phyloP scores from a whole-genome alignment of 2,329 filamentous ascomycete genomes.

The Helotiales sp. region DNA sequence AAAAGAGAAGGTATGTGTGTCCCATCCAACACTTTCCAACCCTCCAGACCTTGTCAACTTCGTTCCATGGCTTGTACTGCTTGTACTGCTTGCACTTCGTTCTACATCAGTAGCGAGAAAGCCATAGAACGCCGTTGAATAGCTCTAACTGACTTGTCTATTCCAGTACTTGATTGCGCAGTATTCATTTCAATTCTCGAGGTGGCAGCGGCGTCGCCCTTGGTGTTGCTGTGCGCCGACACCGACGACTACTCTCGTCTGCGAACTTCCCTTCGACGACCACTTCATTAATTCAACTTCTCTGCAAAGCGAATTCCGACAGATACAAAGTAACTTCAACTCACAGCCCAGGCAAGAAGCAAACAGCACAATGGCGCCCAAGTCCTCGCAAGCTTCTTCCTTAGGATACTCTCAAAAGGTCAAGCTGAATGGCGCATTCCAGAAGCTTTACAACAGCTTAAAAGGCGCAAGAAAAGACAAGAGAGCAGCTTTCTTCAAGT shows the following conservation, averaged over 20 bases:
- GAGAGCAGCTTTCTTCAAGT: not conserved
- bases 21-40: no score
- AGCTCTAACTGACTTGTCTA: no score
- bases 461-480: not conserved
- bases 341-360: not conserved
- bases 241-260: not conserved
- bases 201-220: not conserved
- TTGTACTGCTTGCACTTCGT: not conserved
- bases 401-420: not conserved
- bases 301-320: no score
- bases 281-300: no score
- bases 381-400: not conserved
- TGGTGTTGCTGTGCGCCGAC: not conserved
- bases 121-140: no score
- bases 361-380: not conserved
- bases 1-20: not conserved
- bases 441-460: slow-evolving; percentile 15
- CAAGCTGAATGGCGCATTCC: slow-evolving; percentile 1
- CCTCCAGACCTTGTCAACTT: not conserved
- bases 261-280: not conserved
- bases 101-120: not conserved
- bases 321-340: no score
- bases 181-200: not conserved
- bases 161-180: no score
- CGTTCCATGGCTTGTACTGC: not conserved